Evolutionary conservation across 2,329 filamentous ascomycete species (phyloP), one percentile per base, ranked within the genome.

Genomic region (Pseudohalonectria lignicola): DNA sequence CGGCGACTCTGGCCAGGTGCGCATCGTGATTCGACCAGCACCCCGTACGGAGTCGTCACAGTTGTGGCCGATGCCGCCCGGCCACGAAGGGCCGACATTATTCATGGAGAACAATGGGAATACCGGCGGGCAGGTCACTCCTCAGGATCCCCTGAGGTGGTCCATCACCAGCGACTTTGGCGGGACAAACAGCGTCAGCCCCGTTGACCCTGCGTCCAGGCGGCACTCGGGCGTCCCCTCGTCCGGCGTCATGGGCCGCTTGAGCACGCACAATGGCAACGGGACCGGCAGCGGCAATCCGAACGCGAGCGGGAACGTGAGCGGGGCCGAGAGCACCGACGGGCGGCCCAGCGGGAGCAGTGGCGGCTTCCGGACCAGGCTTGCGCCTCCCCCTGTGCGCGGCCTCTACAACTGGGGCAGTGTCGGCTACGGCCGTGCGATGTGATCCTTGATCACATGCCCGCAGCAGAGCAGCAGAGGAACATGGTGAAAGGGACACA

Each of bases 21-120:
- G 54, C 25, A 50, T 57, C 34, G 51, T 58, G 29, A 56, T 59
- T 36, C 50, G 49, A 2, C 52, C 51, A 8, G 41, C 49, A 8
- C 47, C 43, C 18, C 13, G 41, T 31, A 26, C 37, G 43, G 25
- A 20, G n/a, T 39, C 34, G 17, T 37, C 36, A 11, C 33, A 45
- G 10, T 30, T 45, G 13, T 57, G 50, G 51, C 53, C 52, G 3
- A 47, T 51, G 42, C 52, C 52, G 28, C 52, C 54, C 1, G 51
- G 49, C 6, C 48, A 51, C 36, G 39, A 35, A 1, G 49, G 48
- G 2, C 23, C 21, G 12, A 36, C 17, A 18, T 35, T 31, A 35
- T 29, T 46, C 44, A 11, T 41, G 39, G 28, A 44, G 46, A 23
- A 48, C 44, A 33, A 30, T 18, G 32, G 31, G 4, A 34, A 23